Conservation (phyloP, 208 protist genomes). For the Leishmania gerbilli region DNA sequence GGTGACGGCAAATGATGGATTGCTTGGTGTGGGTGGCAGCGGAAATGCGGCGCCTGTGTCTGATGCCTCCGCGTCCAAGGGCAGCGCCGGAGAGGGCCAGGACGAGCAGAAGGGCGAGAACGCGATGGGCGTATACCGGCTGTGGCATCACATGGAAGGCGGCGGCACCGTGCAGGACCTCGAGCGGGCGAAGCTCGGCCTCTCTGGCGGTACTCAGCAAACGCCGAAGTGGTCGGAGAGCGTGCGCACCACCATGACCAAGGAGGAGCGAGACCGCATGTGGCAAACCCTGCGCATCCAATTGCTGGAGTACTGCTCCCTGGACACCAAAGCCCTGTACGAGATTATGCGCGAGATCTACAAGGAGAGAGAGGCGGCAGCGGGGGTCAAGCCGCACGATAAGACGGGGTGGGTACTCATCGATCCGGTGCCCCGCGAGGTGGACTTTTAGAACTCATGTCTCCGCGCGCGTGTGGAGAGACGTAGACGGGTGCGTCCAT, state of each 20-base stretch:
- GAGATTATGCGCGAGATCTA: conserved; percentile 90
- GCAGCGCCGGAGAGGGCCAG: conserved; percentile 20
- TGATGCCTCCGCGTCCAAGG: neutral
- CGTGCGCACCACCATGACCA: conserved; percentile 28
- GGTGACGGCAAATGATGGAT: neutral
- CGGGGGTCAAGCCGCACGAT: conserved; percentile 44
- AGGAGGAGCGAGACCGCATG: conserved; percentile 62
- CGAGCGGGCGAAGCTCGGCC: conserved; percentile 27
- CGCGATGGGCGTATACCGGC: conserved; percentile 86
- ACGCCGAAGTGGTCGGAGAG: conserved; percentile 4
- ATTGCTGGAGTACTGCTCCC: conserved; percentile 91
- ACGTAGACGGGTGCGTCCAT: neutral
- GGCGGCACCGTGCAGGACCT: conserved; percentile 79
- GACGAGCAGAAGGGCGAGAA: conserved; percentile 87
- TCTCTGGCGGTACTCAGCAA: conserved; percentile 4
- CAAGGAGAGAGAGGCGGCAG: conserved; percentile 54
- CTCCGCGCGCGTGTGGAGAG: neutral
- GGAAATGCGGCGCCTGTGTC: neutral
- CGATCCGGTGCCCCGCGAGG: conserved; percentile 58
- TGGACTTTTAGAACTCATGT: conserved; percentile 31
- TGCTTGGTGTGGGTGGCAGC: neutral
- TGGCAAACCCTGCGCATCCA: conserved; percentile 84
- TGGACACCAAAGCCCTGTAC: conserved; percentile 86
- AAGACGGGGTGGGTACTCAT: conserved; percentile 86
- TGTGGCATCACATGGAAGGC: conserved; percentile 90